A percentile compares a stretch with the other conserved stretches of the same genome.
These are phyloP conservation scores for Rhamnella rubrinervis DNA, from an alignment of 331 rosid genomes.

Conservation along the genomic window DNA sequence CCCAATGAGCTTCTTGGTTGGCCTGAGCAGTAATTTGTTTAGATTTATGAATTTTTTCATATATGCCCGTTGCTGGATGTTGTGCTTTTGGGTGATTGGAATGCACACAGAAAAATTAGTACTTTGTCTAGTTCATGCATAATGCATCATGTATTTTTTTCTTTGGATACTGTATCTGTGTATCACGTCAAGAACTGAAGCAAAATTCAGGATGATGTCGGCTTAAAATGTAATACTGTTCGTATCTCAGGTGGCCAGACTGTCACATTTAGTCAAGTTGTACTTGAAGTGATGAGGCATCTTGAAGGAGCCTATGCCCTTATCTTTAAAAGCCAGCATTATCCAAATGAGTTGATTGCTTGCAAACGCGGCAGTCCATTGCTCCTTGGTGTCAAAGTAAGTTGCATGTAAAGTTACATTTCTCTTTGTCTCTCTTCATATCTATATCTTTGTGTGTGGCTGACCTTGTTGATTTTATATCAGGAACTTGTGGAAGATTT, in stretches of 20 bases:
- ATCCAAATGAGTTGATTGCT: slow-evolving; percentile 97
- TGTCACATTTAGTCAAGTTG: slow-evolving; percentile 93
- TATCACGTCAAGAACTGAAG: slow-evolving; percentile 5
- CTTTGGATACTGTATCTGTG: not conserved
- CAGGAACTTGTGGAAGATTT: slow-evolving; percentile 70
- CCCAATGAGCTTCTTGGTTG: not conserved
- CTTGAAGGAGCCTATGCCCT: slow-evolving; percentile 99
- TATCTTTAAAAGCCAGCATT: slow-evolving; percentile 85
- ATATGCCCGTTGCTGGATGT: not conserved
- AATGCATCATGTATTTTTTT: not conserved
- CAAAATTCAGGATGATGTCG: slow-evolving; percentile 24
- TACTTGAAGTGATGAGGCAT: slow-evolving; percentile 98
- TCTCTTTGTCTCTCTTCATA: slow-evolving; percentile 1
- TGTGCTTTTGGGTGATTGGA: not conserved
- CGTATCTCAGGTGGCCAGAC: slow-evolving; percentile 63
- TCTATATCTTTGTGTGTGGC: slow-evolving; percentile 5
- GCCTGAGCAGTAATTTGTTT: not conserved
- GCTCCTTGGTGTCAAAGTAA: slow-evolving; percentile 92
- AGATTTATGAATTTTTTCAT: not conserved
- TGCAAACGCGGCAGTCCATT: slow-evolving; percentile 99
- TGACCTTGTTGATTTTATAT: slow-evolving; percentile 26
- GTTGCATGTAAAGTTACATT: slow-evolving; percentile 20
- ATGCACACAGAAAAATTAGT: not conserved
- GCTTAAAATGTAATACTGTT: slow-evolving; percentile 30
- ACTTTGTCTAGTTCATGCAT: no score